Conservation (phyloP, 805 yeast genomes). For the Candida montana region DNA sequence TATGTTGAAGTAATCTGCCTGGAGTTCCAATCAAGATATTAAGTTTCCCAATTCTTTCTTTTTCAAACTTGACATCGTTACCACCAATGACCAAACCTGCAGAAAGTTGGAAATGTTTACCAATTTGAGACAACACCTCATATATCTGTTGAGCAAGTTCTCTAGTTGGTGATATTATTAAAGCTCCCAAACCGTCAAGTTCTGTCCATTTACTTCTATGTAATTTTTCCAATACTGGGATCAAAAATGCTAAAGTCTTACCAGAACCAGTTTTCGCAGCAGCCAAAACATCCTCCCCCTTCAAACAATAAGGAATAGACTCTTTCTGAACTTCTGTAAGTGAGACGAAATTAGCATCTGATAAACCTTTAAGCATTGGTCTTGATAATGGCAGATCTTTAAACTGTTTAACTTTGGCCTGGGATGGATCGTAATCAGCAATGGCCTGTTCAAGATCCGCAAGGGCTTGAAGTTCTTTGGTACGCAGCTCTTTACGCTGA, state of each 20-base stretch:
- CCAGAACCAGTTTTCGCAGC: conserved; percentile 98
- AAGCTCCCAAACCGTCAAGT: conserved; percentile 48
- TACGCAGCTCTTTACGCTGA: conserved; percentile 34
- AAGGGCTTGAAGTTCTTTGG: conserved; percentile 32
- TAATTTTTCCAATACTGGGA: conserved; percentile 77
- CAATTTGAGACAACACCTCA: conserved; percentile 54
- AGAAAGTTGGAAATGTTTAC: conserved; percentile 54
- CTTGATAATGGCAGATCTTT: conserved; percentile 72
- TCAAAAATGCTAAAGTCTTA: conserved; percentile 80
- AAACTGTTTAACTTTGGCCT: conserved; percentile 44
- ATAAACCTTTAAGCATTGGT: conserved; percentile 64
- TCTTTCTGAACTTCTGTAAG: conserved; percentile 84
- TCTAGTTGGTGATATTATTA: conserved; percentile 66
- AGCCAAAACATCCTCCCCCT: conserved; percentile 87
- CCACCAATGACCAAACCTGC: conserved; percentile 66
- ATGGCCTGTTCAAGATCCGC: conserved; percentile 44
- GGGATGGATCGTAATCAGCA: conserved; percentile 46
- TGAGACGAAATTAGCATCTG: conserved; percentile 68
- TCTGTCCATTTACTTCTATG: conserved; percentile 35
- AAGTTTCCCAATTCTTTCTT: conserved; percentile 59
- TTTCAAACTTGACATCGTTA: conserved; percentile 65
- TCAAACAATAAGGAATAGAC: conserved; percentile 69
- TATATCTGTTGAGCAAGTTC: conserved; percentile 71
- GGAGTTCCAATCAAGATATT: conserved; percentile 89
- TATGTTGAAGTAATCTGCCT: conserved; percentile 78